phyloP scores from a whole-genome alignment of 805 yeast genomes.

The Candida nitratophila region DNA sequence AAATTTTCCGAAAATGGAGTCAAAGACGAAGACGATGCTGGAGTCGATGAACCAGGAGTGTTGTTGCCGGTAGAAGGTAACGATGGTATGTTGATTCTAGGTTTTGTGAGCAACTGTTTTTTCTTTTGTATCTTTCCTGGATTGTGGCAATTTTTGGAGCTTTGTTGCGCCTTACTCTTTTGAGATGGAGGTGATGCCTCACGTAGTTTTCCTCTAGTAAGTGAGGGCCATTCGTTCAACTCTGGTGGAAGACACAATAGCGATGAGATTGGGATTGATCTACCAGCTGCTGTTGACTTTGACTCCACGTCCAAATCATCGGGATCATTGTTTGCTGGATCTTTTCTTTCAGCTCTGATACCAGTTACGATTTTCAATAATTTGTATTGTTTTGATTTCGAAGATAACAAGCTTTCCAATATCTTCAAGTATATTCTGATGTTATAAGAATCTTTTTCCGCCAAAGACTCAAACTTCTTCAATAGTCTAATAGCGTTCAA shows the following conservation, averaged over 20 bases:
- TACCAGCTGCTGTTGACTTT: neutral
- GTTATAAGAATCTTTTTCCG: neutral
- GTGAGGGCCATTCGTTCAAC: neutral
- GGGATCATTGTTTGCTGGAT: neutral
- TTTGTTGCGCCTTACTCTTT: neutral
- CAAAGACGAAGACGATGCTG: neutral
- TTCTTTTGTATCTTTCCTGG: neutral
- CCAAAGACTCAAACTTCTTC: neutral
- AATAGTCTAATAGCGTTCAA: neutral
- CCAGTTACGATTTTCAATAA: neutral
- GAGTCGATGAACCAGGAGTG: neutral
- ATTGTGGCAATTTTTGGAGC: neutral
- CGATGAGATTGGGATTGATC: conserved; percentile 1
- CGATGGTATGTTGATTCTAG: too few relatives aligned
- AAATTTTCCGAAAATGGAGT: neutral
- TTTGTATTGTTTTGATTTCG: neutral
- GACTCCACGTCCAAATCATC: too few relatives aligned
- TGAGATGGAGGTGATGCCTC: neutral
- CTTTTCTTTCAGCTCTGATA: neutral
- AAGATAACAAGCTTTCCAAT: neutral
- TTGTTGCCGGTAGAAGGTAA: neutral
- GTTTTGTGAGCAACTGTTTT: neutral
- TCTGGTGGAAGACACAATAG: conserved; percentile 1
- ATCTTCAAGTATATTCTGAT: neutral
- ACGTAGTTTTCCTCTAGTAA: neutral